Evolutionary conservation across 2,329 filamentous ascomycete species (phyloP).

Genomic region (Colletotrichum costaricense): DNA sequence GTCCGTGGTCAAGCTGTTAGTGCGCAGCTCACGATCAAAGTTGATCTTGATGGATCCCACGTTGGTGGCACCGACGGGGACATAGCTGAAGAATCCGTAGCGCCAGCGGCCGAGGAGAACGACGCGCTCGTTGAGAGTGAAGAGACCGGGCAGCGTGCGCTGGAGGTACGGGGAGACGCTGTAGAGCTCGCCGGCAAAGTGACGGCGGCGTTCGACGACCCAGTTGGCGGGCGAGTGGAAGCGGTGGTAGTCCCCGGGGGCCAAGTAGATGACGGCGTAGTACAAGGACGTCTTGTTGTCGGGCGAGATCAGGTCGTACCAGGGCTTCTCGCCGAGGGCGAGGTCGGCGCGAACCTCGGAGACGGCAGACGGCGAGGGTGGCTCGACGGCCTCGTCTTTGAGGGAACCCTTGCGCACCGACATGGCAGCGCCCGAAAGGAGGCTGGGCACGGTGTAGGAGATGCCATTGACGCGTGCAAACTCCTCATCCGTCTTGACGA

Average conservation of each 20-base stretch:
- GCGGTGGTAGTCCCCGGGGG: conserved; percentile 97
- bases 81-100: conserved; percentile 97
- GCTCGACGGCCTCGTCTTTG: conserved; percentile 78
- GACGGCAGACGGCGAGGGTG: conserved; percentile 76
- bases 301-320: conserved; percentile 75
- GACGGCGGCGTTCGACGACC: conserved; percentile 94
- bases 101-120: conserved; percentile 94
- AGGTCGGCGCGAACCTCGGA: conserved; percentile 87
- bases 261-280: conserved; percentile 95
- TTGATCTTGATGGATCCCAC: conserved; percentile 97
- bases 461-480: conserved; percentile 96
- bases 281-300: conserved; percentile 80
- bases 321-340: conserved; percentile 75
- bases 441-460: conserved; percentile 88
- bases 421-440: conserved; percentile 78
- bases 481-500: conserved; percentile 86
- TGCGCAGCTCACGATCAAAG: conserved; percentile 93
- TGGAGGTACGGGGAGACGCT: conserved; percentile 96
- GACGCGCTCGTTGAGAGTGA: conserved; percentile 96
- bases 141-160: conserved; percentile 90
- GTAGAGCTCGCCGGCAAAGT: conserved; percentile 97
- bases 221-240: conserved; percentile 96
- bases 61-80: conserved; percentile 95
- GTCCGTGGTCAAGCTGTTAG: conserved; percentile 92
- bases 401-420: conserved; percentile 61